A percentile compares a stretch with the other conserved stretches of the same genome.
Evolutionary conservation across 306 rosid species (phyloP).

Genomic region (Hippophae tibetana): DNA sequence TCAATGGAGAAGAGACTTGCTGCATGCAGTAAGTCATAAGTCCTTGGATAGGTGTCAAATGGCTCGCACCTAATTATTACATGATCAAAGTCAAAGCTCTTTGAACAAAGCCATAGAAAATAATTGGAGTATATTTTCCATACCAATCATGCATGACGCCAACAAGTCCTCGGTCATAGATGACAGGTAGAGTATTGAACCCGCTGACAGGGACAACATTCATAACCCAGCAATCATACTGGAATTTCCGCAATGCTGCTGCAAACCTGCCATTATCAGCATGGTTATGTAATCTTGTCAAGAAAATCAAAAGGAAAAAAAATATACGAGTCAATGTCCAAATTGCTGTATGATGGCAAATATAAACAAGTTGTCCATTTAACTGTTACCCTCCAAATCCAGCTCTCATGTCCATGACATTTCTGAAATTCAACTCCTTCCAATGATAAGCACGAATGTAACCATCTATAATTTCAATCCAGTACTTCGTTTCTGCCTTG

Average conservation of each 20-base stretch:
- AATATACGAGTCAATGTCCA: constrained; percentile 2
- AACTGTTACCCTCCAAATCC: constrained; percentile 79
- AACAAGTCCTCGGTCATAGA: constrained; percentile 79
- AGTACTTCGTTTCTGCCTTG: constrained; percentile 70
- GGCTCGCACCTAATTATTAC: constrained; percentile 71
- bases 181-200: constrained; percentile 67
- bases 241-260: constrained; percentile 47
- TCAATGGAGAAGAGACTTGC: constrained; percentile 70
- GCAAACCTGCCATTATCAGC: constrained; percentile 62
- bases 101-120: background rate
- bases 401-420: constrained; percentile 82
- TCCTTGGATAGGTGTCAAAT: constrained; percentile 88
- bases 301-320: constrained; percentile 7
- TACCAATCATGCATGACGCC: constrained; percentile 95
- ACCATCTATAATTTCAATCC: constrained; percentile 63
- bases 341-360: background rate
- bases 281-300: constrained; percentile 13
- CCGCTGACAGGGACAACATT: constrained; percentile 77
- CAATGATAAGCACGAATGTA: constrained; percentile 56
- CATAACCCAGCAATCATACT: constrained; percentile 75
- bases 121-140: constrained; percentile 8
- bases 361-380: background rate
- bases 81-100: constrained; percentile 4
- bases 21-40: constrained; percentile 80
- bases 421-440: constrained; percentile 54